Evolutionary conservation across 331 rosid species (phyloP).

Genomic region (Cydonia oblonga): DNA sequence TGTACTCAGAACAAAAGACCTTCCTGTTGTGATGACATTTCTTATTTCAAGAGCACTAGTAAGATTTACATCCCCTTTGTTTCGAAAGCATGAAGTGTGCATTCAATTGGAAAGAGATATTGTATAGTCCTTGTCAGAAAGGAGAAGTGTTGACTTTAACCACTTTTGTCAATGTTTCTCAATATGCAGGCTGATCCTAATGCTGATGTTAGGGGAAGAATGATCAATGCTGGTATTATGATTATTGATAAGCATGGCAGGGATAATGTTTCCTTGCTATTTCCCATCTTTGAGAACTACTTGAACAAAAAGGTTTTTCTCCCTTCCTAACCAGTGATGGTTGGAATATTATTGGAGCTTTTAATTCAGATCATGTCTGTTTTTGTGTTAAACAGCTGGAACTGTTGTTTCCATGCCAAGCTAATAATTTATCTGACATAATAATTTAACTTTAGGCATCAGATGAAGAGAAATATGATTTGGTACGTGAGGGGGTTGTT

Average conservation of each 20-base stretch:
- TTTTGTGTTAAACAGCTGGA: neutral
- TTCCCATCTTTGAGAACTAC: constrained; percentile 93
- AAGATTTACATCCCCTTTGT: constrained; percentile 8
- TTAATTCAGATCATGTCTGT: neutral
- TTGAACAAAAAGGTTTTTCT: constrained; percentile 53
- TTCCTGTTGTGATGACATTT: constrained; percentile 90
- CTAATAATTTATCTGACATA: neutral
- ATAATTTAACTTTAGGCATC: constrained; percentile 42
- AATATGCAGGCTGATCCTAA: constrained; percentile 88
- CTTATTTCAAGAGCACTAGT: constrained; percentile 94
- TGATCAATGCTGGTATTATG: constrained; percentile 92
- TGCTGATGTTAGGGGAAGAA: constrained; percentile 90
- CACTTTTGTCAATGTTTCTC: constrained; percentile 17
- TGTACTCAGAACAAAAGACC: constrained; percentile 84
- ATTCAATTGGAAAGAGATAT: neutral
- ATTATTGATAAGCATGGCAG: constrained; percentile 91
- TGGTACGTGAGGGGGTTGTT: constrained; percentile 98
- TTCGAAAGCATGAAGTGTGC: neutral
- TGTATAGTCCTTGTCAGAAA: neutral
- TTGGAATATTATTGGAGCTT: neutral
- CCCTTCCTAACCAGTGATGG: constrained; percentile 9
- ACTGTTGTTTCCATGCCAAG: neutral
- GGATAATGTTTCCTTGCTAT: constrained; percentile 71
- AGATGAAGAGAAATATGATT: constrained; percentile 88
- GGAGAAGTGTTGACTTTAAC: neutral